A percentile compares a stretch with the other conserved stretches of the same genome.
These are phyloP conservation scores for Polychaeton citri DNA, from an alignment of 2,329 filamentous ascomycete genomes.

Conservation along the genomic window DNA sequence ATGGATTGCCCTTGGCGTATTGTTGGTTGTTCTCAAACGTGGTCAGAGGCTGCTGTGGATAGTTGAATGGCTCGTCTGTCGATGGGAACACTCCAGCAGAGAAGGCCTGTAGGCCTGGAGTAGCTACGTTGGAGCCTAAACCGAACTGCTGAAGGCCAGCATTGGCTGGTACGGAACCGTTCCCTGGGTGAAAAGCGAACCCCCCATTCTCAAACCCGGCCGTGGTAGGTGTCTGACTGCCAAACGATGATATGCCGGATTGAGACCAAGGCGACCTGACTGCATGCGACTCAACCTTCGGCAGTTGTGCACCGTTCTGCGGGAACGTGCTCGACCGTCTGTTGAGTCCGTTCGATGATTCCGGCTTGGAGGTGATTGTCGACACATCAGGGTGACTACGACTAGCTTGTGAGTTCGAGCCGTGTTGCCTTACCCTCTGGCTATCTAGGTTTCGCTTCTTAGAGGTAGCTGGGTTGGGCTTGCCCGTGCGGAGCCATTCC, in stretches of 20 bases:
- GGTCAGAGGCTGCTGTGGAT: slow-evolving; percentile 63
- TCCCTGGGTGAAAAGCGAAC: neutral
- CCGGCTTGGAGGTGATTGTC: slow-evolving; percentile 1
- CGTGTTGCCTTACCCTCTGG: slow-evolving; percentile 1
- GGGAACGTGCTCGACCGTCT: slow-evolving; percentile 27
- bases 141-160: neutral
- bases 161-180: neutral
- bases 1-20: slow-evolving; percentile 17
- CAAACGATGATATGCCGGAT: neutral
- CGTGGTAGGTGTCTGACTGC: neutral
- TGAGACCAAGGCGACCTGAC: neutral
- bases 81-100: slow-evolving; percentile 72
- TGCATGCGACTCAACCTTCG: neutral
- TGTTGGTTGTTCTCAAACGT: slow-evolving; percentile 34
- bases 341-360: slow-evolving; percentile 1
- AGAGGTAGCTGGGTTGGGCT: slow-evolving; percentile 26
- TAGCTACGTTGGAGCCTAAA: slow-evolving; percentile 12
- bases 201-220: neutral
- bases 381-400: slow-evolving; percentile 7
- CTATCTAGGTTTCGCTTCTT: slow-evolving; percentile 33
- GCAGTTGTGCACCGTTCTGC: slow-evolving; percentile 12
- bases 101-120: slow-evolving; percentile 49
- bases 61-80: slow-evolving; percentile 58
- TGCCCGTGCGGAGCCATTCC: slow-evolving; percentile 35
- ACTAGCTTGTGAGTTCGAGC: slow-evolving; percentile 1